A percentile compares a stretch with the other conserved stretches of the same genome.
These are phyloP conservation scores for Pyronema domesticum DNA, from an alignment of 495 filamentous ascomycete species.

Conservation along the genomic window DNA sequence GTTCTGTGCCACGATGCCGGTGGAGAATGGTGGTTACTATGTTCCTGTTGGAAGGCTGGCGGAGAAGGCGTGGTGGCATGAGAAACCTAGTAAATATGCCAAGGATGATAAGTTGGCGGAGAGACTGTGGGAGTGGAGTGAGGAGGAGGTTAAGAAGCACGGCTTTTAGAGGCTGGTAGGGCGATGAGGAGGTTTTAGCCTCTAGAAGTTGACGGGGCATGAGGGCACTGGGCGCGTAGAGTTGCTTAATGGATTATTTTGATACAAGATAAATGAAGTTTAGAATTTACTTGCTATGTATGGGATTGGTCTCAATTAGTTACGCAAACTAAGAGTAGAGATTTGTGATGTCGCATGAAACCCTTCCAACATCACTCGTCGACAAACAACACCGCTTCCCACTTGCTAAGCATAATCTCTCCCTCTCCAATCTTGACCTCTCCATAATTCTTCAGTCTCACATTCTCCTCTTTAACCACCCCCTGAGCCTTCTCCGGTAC, in stretches of 20 bases:
- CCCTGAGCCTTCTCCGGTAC: slow-evolving; percentile 25
- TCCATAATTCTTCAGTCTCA: slow-evolving; percentile 31
- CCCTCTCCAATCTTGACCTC: slow-evolving; percentile 5
- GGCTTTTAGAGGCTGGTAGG: slow-evolving; percentile 1
- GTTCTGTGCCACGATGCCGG: slow-evolving; percentile 35
- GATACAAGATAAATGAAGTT: too few species aligned
- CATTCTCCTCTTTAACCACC: slow-evolving; percentile 19
- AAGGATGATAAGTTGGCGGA: slow-evolving; percentile 33
- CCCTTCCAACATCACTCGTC: background rate
- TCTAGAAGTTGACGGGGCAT: too few species aligned
- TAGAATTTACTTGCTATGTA: too few species aligned
- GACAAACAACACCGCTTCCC: slow-evolving; percentile 16
- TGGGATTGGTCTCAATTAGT: too few species aligned
- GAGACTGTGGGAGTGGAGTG: slow-evolving; percentile 19
- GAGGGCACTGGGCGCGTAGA: too few species aligned
- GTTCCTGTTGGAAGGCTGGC: slow-evolving; percentile 32
- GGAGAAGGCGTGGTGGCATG: background rate
- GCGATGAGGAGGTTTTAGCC: too few species aligned
- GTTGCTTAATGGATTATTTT: too few species aligned
- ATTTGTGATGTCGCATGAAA: too few species aligned
- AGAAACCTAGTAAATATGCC: slow-evolving; percentile 14
- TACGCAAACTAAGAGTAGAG: too few species aligned
- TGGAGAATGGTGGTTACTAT: slow-evolving; percentile 38
- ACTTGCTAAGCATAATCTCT: slow-evolving; percentile 12
- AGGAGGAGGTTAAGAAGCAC: slow-evolving; percentile 7